Conservation (phyloP, 2,329 filamentous ascomycete species). For the Penicillium vulpinum region DNA sequence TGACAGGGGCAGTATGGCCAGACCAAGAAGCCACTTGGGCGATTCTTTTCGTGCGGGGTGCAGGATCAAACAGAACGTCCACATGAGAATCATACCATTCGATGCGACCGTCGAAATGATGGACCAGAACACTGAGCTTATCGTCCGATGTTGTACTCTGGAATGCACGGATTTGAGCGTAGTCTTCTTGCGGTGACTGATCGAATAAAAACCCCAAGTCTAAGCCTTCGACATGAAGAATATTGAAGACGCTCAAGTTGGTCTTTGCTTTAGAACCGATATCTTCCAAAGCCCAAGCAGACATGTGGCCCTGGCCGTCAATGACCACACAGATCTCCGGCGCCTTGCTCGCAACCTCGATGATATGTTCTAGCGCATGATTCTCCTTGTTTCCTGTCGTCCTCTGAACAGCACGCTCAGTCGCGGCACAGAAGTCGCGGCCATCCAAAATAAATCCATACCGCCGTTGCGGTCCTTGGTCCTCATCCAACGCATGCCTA, state of each 20-base stretch:
- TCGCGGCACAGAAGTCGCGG: constrained; percentile 73
- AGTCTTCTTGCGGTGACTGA: constrained; percentile 44
- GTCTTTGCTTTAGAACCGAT: constrained; percentile 69
- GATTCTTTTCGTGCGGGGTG: constrained; percentile 60
- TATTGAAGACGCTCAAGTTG: constrained; percentile 74
- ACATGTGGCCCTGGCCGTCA: constrained; percentile 82
- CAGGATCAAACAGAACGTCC: constrained; percentile 76
- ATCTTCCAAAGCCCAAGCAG: constrained; percentile 89
- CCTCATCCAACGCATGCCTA: constrained; percentile 43
- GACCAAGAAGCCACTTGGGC: constrained; percentile 70
- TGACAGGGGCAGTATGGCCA: constrained; percentile 76
- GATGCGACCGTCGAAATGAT: constrained; percentile 82
- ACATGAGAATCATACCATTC: constrained; percentile 78
- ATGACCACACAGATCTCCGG: constrained; percentile 86
- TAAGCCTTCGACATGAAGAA: constrained; percentile 71
- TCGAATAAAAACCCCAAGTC: constrained; percentile 41
- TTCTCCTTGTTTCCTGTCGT: constrained; percentile 62
- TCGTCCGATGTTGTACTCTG: constrained; percentile 63
- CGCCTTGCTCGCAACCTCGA: constrained; percentile 78
- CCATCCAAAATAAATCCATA: constrained; percentile 83
- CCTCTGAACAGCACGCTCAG: constrained; percentile 71
- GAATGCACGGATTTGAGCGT: constrained; percentile 73
- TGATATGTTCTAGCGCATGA: constrained; percentile 76
- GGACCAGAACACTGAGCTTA: constrained; percentile 70
- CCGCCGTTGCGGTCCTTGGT: constrained; percentile 48